Evolutionary conservation across 345 rosid genomes (phyloP), one percentile per base, ranked within the genome.

Genomic region (Camelina sativa): DNA sequence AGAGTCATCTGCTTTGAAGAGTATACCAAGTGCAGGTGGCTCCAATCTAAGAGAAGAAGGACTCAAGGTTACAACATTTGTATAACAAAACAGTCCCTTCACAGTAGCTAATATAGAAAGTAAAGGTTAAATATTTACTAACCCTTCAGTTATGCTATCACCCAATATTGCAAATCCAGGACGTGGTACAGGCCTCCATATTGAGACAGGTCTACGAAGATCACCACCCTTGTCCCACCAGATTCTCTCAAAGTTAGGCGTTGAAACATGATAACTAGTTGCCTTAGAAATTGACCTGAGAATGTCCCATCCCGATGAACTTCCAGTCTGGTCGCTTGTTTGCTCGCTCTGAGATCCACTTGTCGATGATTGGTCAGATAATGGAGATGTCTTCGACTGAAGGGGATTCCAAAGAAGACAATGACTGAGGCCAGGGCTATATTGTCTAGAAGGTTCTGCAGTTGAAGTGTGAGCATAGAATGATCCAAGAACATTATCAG

Each of bases 171-270:
- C 90, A 80, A 77, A 90, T 80, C 97, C 96, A 62, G 87, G 74
- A 75, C 85, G 90, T 38, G 87, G 81, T 53, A 89, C 54, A 69
- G 99, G 99, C 78, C 99, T 82, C 99, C 99, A 95, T 83, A 95
- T 83, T 66, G 99, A 95, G 67, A 90, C 85, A 9, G 99, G 91
- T 69, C 93, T 79, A 58, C 97, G 89, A 44, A 86, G 83, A 64
- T 95, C 99, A 80, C 92, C 83, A 60, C 99, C 99, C 76, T 86
- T 92, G 85, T 92, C 97, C 96, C 92, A 92, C 99, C 99, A 95
- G 56, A 95, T 85, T 84, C 98, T 92, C 86, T 95, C 97, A 68
- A 95, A 95, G 75, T 89, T 87, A 60, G 96, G 92, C 56, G 96
- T 90, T 41, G 98, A 88, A 72, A 89, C 65, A 72, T 82, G 91